Percentiles rank a stretch among this genome's conserved stretches.
Evolutionary conservation across 768 basidiomycete species (phyloP).

Genomic region (Lactifluus volemus): DNA sequence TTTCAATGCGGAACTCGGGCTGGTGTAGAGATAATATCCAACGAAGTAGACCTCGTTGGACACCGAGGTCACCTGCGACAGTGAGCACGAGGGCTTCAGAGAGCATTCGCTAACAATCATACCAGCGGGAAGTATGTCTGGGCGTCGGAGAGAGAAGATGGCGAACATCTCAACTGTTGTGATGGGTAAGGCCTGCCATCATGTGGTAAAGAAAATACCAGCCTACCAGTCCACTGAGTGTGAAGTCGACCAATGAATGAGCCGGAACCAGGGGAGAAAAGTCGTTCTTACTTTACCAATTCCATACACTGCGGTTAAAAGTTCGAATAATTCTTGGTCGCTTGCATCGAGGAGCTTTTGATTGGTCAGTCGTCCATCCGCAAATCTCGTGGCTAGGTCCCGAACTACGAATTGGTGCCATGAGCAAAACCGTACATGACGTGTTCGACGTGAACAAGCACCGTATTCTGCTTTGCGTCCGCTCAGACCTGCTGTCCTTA

Average conservation of each 20-base stretch:
- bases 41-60: constrained; percentile 62
- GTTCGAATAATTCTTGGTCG: constrained; percentile 68
- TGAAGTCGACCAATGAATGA: not conserved
- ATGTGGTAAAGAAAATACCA: not conserved
- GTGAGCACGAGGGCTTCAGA: not conserved
- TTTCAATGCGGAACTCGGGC: constrained; percentile 35
- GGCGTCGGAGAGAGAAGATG: constrained; percentile 78
- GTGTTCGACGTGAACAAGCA: constrained; percentile 26
- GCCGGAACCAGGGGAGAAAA: not conserved
- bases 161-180: constrained; percentile 82
- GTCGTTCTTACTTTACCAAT: constrained; percentile 54
- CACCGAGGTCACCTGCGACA: constrained; percentile 65
- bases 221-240: constrained; percentile 52
- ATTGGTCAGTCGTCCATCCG: constrained; percentile 70
- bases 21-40: constrained; percentile 63
- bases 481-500: constrained; percentile 72
- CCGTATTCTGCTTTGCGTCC: constrained; percentile 87
- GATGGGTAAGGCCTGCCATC: constrained; percentile 5
- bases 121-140: constrained; percentile 67
- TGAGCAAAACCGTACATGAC: not conserved
- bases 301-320: constrained; percentile 71
- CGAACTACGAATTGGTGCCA: constrained; percentile 39
- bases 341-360: constrained; percentile 57
- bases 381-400: constrained; percentile 72
- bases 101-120: constrained; percentile 15